These are phyloP conservation scores for Pelargonium australe DNA, from an alignment of 441 rosid species.

Conservation along the genomic window DNA sequence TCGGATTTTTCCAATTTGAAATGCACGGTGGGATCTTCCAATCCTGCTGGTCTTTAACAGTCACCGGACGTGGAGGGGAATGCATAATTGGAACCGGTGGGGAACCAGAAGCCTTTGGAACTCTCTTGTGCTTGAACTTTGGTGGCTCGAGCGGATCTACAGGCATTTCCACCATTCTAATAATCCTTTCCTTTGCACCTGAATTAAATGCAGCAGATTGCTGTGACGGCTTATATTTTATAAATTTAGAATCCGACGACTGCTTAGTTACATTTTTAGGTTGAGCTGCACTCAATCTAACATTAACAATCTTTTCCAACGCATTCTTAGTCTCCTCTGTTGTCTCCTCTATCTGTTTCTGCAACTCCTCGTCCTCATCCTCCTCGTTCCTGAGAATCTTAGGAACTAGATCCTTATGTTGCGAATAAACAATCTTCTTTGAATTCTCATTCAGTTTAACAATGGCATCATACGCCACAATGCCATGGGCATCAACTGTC, in stretches of 20 bases:
- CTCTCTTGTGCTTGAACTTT: conserved; percentile 91
- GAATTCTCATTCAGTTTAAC: conserved; percentile 72
- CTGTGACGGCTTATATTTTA: conserved; percentile 84
- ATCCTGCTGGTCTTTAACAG: conserved; percentile 92
- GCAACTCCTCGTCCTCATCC: conserved; percentile 55
- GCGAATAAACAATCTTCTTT: conserved; percentile 74
- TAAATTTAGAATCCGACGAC: conserved; percentile 66
- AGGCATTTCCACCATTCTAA: conserved; percentile 93
- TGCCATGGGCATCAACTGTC: conserved; percentile 81
- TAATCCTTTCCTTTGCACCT: conserved; percentile 85
- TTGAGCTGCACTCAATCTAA: conserved; percentile 86
- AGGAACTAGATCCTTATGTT: conserved; percentile 74
- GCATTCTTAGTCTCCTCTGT: conserved; percentile 64
- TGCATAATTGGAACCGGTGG: conserved; percentile 98
- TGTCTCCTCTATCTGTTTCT: conserved; percentile 67
- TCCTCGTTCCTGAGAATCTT: conserved; percentile 61
- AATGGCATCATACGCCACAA: conserved; percentile 83
- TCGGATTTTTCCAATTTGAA: conserved; percentile 88
- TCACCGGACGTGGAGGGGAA: conserved; percentile 92
- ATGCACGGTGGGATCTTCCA: conserved; percentile 98
- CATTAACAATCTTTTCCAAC: conserved; percentile 78
- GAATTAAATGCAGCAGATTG: conserved; percentile 82
- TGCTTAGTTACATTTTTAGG: conserved; percentile 85
- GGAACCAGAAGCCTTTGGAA: conserved; percentile 85
- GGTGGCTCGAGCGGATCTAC: conserved; percentile 97